Percentiles rank a stretch among this genome's conserved stretches.
These are phyloP conservation scores for Neurospora sp. DNA, from an alignment of 2,329 filamentous ascomycete genomes.

Conservation along the genomic window DNA sequence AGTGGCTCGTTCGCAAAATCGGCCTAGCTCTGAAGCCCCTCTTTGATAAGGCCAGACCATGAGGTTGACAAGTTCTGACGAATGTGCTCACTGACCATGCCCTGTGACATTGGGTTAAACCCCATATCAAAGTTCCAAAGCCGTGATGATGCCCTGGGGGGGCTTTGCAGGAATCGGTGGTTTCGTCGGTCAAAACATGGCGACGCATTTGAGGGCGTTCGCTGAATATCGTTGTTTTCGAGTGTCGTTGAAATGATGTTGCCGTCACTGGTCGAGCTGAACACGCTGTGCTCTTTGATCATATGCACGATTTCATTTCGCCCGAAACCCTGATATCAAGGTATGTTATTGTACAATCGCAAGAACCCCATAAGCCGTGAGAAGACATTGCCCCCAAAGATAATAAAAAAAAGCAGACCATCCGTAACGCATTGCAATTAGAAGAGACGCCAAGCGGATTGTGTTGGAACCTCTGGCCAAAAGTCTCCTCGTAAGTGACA, in stretches of 20 bases:
- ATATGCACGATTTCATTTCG: conserved; percentile 53
- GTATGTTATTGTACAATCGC: conserved; percentile 59
- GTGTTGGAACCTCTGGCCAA: conserved; percentile 29
- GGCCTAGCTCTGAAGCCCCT: background rate
- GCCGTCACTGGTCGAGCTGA: background rate
- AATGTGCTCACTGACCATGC: background rate
- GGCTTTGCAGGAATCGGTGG: background rate
- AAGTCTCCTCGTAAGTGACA: conserved; percentile 42
- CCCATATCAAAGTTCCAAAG: background rate
- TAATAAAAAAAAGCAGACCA: conserved; percentile 39
- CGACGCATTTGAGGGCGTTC: background rate
- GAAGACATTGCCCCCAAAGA: conserved; percentile 55
- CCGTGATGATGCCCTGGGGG: background rate
- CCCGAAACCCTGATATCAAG: conserved; percentile 53
- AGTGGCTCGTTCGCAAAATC: background rate
- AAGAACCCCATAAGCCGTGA: conserved; percentile 58
- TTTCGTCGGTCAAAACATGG: background rate
- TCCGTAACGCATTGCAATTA: conserved; percentile 68
- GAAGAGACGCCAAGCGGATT: conserved; percentile 45
- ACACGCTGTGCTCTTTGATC: conserved; percentile 23
- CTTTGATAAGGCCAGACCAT: background rate
- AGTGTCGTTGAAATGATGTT: background rate
- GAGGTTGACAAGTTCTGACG: background rate
- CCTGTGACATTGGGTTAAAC: background rate
- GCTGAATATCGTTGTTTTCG: background rate